Percentiles rank a stretch among this genome's conserved stretches.
Evolutionary conservation across 2,329 filamentous ascomycete species (phyloP).

Genomic region (Nigrograna mackinnonii): DNA sequence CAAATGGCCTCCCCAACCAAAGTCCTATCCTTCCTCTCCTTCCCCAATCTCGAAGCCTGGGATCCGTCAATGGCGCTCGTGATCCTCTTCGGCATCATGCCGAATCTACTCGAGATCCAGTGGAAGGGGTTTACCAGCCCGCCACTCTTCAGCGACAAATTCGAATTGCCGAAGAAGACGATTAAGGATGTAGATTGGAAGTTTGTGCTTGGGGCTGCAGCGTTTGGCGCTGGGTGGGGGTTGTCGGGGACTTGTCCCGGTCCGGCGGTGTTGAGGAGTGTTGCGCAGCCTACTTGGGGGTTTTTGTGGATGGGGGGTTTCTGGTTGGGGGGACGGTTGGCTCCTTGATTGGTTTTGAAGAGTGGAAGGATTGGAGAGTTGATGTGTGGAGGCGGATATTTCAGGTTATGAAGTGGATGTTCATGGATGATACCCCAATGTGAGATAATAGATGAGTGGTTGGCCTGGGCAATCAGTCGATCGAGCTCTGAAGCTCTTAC

Average conservation of each 20-base stretch:
- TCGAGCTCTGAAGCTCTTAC: no score
- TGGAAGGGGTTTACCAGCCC: conserved; percentile 28
- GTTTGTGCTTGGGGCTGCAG: conserved; percentile 51
- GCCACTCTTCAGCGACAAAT: conserved; percentile 47
- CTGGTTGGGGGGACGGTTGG: conserved; percentile 47
- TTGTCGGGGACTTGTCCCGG: conserved; percentile 56
- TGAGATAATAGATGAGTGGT: no score
- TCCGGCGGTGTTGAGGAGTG: conserved; percentile 51
- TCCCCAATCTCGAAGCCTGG: conserved; percentile 46
- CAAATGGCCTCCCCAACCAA: conserved; percentile 57
- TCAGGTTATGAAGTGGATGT: no score
- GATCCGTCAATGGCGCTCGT: conserved; percentile 56
- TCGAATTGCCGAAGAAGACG: conserved; percentile 49
- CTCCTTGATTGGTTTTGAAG: no score
- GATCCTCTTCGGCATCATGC: conserved; percentile 54
- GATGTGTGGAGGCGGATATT: no score
- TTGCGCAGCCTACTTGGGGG: conserved; percentile 54
- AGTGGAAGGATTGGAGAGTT: no score
- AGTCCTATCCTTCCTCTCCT: conserved; percentile 54
- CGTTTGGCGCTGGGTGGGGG: conserved; percentile 58
- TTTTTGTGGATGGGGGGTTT: conserved; percentile 52
- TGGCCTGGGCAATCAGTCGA: no score
- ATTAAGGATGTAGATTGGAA: conserved; percentile 52
- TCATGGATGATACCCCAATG: no score
- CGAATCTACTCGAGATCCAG: conserved; percentile 44